Evolutionary conservation across 176 grass and related monocot genomes (phyloP), one percentile per base, ranked within the genome.

Genomic region (Oryza brachyantha): DNA sequence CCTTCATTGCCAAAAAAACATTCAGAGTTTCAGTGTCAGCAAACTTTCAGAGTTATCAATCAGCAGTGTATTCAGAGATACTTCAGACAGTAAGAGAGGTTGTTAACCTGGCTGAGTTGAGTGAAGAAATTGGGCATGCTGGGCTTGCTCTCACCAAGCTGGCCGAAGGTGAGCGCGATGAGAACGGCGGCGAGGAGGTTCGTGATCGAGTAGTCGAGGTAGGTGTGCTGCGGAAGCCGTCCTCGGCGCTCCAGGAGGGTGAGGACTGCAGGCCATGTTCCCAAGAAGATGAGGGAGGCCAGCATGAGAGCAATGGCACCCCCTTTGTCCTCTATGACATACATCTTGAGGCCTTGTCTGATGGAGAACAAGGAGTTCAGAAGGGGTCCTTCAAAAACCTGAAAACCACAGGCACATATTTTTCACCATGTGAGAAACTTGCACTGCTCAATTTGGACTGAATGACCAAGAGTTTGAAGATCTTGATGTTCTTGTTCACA

Each of bases 221-320:
- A 93, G 3, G 91, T 93, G 82, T 93, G 88, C 66, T 93, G 91
- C 27, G 88, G 91, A 22, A 90, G 85, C 37, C 91, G 83, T 24
- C 88, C 91, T 2, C 91, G 86, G 10, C 82, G 88, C 52, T 93
- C 91, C 41, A 90, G 22, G 10, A 93, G 91, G 10, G 85, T 93
- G 58, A 93, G 84, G 48, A 90, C 66, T 1, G 91, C 91, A 1
- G 91, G 91, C 88, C 88, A 93, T 24, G 91, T 93, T 50, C 91
- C 91, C 66, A 93, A 37, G 82, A 93, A 90, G 10, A 90, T 10
- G 19, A 93, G 91, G 11, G 91, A 84, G 31, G 91, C 91, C 70
- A 88, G 73, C 91, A 93, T 93, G 13, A 93, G 48, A 2, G 91
- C 91, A 63, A 93, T 93, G 66, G 91, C 91, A 67, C 91, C 91